Conservation (phyloP, 345 rosid genomes). For the Lagerstroemia speciosa region DNA sequence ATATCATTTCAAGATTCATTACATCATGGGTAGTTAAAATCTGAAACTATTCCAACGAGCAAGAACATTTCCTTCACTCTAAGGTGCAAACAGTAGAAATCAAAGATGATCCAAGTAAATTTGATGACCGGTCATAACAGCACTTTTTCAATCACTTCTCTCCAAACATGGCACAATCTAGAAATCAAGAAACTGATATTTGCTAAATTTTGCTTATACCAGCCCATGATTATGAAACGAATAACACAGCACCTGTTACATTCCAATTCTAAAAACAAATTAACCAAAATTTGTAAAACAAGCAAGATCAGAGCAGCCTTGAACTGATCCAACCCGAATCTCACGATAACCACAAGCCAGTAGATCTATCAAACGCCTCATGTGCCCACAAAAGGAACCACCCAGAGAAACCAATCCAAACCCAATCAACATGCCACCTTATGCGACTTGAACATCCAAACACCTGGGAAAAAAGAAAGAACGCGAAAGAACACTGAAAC, state of each 20-base stretch:
- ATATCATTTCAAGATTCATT: background rate
- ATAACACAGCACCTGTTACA: background rate
- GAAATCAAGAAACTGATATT: background rate
- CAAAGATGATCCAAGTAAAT: no score
- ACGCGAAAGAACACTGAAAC: background rate
- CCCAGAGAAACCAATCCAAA: background rate
- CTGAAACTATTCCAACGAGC: background rate
- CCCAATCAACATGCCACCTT: no score
- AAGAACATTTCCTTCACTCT: no score
- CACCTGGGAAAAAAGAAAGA: no score
- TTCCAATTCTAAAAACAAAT: background rate
- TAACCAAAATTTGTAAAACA: no score
- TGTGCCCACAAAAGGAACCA: background rate
- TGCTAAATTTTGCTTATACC: background rate
- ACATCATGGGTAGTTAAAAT: background rate
- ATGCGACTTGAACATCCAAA: no score
- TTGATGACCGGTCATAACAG: background rate
- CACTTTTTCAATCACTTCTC: background rate
- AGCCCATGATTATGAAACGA: background rate
- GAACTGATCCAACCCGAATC: background rate
- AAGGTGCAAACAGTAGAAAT: no score
- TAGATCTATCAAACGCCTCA: conserved; percentile 1
- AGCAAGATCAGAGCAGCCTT: no score
- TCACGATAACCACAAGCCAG: background rate
- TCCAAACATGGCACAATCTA: background rate